These are phyloP conservation scores for Lactifluus subvellereus DNA, from an alignment of 768 basidiomycete species.

Conservation along the genomic window DNA sequence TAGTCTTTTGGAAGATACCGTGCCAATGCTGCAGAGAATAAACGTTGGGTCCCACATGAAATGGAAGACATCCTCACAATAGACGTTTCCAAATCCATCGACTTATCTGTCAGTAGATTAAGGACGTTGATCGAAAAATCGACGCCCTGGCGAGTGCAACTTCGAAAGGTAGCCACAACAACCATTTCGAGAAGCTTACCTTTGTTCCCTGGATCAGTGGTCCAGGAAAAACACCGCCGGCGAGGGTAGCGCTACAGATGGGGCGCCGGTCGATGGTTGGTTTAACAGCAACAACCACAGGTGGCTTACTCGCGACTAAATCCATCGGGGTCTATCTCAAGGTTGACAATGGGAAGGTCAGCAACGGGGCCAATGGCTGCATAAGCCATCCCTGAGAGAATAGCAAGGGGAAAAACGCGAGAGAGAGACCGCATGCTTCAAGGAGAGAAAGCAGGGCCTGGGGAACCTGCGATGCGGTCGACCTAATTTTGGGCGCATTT, in stretches of 20 bases:
- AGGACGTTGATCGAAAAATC: constrained; percentile 39
- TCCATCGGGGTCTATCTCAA: constrained; percentile 25
- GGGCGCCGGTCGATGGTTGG: neutral
- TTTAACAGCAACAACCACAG: neutral
- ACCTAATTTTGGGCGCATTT: neutral
- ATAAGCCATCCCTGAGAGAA: neutral
- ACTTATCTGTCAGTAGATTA: constrained; percentile 37
- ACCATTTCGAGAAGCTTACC: neutral
- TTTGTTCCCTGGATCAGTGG: constrained; percentile 41
- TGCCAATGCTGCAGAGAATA: constrained; percentile 45
- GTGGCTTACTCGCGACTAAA: constrained; percentile 18
- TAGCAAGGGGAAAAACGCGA: neutral
- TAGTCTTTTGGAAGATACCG: constrained; percentile 39
- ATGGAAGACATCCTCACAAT: constrained; percentile 32
- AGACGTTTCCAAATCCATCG: constrained; percentile 45
- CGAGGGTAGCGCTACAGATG: constrained; percentile 35
- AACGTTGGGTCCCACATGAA: neutral
- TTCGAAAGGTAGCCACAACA: constrained; percentile 16
- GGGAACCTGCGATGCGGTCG: neutral
- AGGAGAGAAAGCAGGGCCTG: neutral
- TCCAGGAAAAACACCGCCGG: constrained; percentile 43
- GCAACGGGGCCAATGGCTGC: constrained; percentile 26
- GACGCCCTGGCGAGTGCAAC: constrained; percentile 31
- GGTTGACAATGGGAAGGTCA: constrained; percentile 24
- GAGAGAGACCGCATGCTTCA: neutral